Percentiles rank a stretch among this genome's conserved stretches.
These are phyloP conservation scores for Aureobasidium subglaciale DNA, from an alignment of 2,329 filamentous ascomycete genomes.

Conservation along the genomic window DNA sequence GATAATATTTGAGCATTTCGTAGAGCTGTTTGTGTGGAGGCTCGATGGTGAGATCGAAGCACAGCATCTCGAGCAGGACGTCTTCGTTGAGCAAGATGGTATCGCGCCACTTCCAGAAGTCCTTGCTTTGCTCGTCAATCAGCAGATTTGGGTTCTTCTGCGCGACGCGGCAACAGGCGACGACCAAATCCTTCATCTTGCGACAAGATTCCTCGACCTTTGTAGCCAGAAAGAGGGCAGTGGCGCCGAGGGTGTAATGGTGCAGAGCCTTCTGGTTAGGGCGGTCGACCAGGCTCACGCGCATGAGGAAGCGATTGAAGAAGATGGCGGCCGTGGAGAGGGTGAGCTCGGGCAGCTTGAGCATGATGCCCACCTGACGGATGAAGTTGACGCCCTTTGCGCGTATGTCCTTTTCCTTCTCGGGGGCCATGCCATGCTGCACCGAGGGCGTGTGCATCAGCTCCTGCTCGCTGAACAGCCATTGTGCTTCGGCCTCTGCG, in stretches of 20 bases:
- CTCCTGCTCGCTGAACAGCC: conserved; percentile 83
- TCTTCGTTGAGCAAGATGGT: conserved; percentile 91
- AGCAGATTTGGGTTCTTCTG: conserved; percentile 87
- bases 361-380: conserved; percentile 82
- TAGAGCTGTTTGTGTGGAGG: conserved; percentile 82
- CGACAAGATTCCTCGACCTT: conserved; percentile 97
- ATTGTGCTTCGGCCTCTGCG: conserved; percentile 60
- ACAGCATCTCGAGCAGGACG: conserved; percentile 80
- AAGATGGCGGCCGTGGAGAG: conserved; percentile 88
- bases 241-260: conserved; percentile 90
- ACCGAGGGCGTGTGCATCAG: conserved; percentile 76
- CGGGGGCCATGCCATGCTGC: conserved; percentile 67
- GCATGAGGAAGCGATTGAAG: conserved; percentile 95
- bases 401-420: conserved; percentile 71
- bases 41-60: conserved; percentile 87
- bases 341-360: conserved; percentile 87
- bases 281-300: conserved; percentile 69
- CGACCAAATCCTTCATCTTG: conserved; percentile 90
- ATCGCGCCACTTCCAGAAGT: conserved; percentile 97
- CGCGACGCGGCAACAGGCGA: conserved; percentile 87
- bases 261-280: conserved; percentile 66
- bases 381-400: conserved; percentile 97
- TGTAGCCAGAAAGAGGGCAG: conserved; percentile 85
- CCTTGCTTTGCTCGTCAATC: conserved; percentile 94
- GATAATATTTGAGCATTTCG: conserved; percentile 67